Evolutionary conservation across 164 flowering plant species (phyloP).

Genomic region (Stephania yunnanensis): DNA sequence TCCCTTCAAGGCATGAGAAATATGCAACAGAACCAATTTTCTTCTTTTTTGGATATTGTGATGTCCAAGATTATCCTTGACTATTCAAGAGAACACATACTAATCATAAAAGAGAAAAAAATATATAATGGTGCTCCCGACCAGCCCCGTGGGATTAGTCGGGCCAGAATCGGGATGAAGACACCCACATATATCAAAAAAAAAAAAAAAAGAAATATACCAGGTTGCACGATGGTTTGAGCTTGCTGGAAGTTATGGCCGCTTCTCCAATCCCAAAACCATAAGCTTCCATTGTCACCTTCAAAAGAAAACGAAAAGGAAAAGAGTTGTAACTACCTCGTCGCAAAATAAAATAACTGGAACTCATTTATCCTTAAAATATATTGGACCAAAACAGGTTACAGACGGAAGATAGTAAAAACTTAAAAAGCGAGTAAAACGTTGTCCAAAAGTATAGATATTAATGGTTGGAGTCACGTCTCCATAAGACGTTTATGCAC

Average conservation of each 20-base stretch:
- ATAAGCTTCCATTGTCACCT: slow-evolving; percentile 98
- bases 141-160: too few species aligned
- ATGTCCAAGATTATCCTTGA: too few species aligned
- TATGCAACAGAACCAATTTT: background rate
- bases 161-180: too few species aligned
- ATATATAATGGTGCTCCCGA: too few species aligned
- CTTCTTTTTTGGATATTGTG: too few species aligned
- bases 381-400: background rate
- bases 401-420: background rate
- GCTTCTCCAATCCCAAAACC: slow-evolving; percentile 99
- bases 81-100: too few species aligned
- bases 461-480: background rate
- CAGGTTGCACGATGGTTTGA: slow-evolving; percentile 97
- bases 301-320: slow-evolving; percentile 8
- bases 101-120: too few species aligned
- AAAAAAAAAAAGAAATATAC: slow-evolving; percentile 29
- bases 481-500: background rate
- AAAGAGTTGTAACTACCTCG: background rate
- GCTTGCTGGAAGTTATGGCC: slow-evolving; percentile 97
- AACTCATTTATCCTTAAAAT: background rate
- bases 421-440: background rate
- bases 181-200: too few species aligned
- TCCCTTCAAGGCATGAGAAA: background rate
- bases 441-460: background rate
- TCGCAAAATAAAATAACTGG: background rate